Base-by-base conservation (phyloP, 768 basidiomycete genomes). In the Leucosporidium scottii region DNA sequence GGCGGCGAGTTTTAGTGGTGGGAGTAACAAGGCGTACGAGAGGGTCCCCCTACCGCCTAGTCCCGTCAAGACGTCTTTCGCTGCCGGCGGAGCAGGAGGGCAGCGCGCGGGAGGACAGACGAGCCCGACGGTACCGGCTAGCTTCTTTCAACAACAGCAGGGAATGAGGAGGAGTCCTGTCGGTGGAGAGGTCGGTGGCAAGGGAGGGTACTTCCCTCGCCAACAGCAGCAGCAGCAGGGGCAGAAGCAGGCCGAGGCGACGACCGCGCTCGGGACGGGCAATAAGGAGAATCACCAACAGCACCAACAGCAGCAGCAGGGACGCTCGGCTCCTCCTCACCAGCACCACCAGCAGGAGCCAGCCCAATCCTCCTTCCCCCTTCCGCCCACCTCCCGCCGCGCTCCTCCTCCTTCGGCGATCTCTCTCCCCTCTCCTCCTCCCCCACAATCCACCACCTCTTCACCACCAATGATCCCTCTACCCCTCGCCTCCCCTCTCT, bases 121-220 rank as follows among this genome's bases (percentile, higher is more conserved):
- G 51, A 53, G 51, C 51, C 51, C 51, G 51, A 53, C 51, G 51
- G 51, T 53, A 17, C 51, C 51, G 51, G 51, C 51, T 27, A 27
- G 51, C 9, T 27, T 53, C n/a, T 53, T 53, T 15, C 51, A 53
- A 21, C 51, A 53, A 13, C 39, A 44, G 39, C 39, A 44, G 39
- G 8, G 34, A 34, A 34, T 44, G 39, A 44, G 39, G 39, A 44
- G 39, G 39, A 44, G 39, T 17, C 39, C 39, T 44, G 39, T 10
- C 7, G 34, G 34, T 36, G 39, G 39, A 44, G 39, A 44, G 6
- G 15, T 44, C 10, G 39, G 34, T 34, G 34, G 39, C 8, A 44
- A 44, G 39, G 39, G 39, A 8, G 39, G 10, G 39, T 44, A 44
- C 39, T 10, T 17, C 3, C 39, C 39, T 44, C 39, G 39, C 39